Conservation (phyloP, 441 rosid genomes). For the Aleurites moluccanus region DNA sequence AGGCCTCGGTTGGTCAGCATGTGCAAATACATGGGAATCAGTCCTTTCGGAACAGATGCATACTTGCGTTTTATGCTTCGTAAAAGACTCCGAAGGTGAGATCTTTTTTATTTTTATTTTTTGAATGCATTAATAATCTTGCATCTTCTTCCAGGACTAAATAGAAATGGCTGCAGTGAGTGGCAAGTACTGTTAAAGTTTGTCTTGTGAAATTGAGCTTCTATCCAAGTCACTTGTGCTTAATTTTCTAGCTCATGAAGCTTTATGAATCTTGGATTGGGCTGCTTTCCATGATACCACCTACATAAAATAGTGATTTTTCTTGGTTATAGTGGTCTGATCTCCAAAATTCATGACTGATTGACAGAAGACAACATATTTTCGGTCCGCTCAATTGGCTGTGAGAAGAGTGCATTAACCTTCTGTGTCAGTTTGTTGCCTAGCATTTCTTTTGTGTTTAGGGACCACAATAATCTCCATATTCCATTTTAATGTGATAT, state of each 20-base stretch:
- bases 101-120: neutral
- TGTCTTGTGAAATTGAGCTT: slow-evolving; percentile 3
- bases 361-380: neutral
- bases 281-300: neutral
- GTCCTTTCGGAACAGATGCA: slow-evolving; percentile 87
- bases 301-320: neutral
- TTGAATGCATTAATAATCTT: neutral
- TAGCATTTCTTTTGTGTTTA: neutral
- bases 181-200: neutral
- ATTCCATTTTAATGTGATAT: neutral
- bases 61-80: slow-evolving; percentile 84
- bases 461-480: neutral
- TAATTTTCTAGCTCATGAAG: neutral
- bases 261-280: neutral
- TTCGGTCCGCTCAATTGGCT: neutral
- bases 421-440: neutral
- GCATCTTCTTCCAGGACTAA: neutral
- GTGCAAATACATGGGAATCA: slow-evolving; percentile 90
- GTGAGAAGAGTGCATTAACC: neutral
- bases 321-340: neutral
- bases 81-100: slow-evolving; percentile 71
- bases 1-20: slow-evolving; percentile 81
- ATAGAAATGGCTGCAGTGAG: neutral
- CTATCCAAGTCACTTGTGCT: slow-evolving; percentile 2
- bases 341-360: neutral